Conservation (phyloP, 2,329 filamentous ascomycete species). For the Aspergillus clavatus region DNA sequence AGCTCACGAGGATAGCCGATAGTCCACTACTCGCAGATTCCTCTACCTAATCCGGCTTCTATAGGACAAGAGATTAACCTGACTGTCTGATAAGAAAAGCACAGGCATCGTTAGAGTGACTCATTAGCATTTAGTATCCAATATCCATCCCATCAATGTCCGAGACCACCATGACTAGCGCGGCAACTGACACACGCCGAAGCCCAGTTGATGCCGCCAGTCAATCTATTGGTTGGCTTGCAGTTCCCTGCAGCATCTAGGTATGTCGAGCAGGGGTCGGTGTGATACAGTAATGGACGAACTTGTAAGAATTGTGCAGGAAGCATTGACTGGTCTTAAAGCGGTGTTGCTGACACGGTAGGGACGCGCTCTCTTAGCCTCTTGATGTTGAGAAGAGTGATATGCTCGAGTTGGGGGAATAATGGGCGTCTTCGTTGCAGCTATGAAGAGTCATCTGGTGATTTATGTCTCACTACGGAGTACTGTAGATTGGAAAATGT, state of each 20-base stretch:
- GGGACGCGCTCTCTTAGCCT: no score
- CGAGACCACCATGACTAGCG: background rate
- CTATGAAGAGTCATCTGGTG: no score
- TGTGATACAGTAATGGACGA: no score
- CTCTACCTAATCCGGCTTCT: background rate
- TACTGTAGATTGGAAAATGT: background rate
- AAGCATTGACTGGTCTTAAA: background rate
- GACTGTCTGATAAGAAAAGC: background rate
- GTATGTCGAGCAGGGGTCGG: background rate
- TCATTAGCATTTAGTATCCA: no score
- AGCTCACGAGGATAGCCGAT: background rate
- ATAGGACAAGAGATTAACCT: no score
- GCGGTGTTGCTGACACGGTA: background rate
- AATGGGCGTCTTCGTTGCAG: no score
- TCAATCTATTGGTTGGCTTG: background rate
- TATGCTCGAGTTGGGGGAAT: no score
- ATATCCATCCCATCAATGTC: background rate
- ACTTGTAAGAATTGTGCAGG: conserved; percentile 5
- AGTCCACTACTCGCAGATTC: background rate
- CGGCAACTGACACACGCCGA: background rate
- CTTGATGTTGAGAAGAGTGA: no score
- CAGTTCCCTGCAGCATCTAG: background rate
- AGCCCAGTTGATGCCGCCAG: background rate
- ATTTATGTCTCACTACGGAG: no score
- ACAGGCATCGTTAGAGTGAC: background rate